A percentile compares a stretch with the other conserved stretches of the same genome.
Conservation (phyloP, 441 rosid genomes). For the Codiaeum variegatum region DNA sequence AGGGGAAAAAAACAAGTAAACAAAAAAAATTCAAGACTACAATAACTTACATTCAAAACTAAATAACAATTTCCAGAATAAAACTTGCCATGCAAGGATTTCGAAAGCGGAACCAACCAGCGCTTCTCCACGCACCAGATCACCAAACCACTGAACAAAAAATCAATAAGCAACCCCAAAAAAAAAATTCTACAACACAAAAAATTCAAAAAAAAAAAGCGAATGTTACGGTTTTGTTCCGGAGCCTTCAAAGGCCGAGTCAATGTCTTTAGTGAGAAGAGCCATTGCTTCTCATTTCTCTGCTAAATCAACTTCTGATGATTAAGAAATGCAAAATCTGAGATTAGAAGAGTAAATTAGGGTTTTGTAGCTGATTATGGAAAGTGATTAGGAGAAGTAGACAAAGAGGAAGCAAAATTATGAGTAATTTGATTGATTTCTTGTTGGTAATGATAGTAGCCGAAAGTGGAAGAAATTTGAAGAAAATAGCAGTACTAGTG, state of each 20-base stretch:
- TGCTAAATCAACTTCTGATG: neutral
- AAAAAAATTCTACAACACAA: neutral
- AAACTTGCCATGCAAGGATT: slow-evolving; percentile 64
- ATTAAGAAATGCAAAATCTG: neutral
- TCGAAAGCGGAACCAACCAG: slow-evolving; percentile 49
- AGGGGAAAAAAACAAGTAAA: neutral
- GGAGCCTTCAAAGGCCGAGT: slow-evolving; percentile 53
- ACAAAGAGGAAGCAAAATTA: neutral
- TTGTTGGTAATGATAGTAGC: neutral
- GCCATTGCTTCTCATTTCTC: slow-evolving; percentile 40
- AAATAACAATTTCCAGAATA: slow-evolving; percentile 66
- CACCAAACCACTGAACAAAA: slow-evolving; percentile 57
- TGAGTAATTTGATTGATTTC: neutral
- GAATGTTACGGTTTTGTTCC: slow-evolving; percentile 59
- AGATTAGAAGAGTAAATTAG: neutral
- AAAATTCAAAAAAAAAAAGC: neutral
- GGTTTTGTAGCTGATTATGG: neutral
- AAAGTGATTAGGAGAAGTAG: neutral
- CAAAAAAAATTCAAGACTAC: neutral
- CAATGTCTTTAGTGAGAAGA: slow-evolving; percentile 36
- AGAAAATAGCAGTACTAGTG: neutral
- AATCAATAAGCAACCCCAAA: slow-evolving; percentile 9
- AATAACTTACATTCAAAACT: slow-evolving; percentile 56
- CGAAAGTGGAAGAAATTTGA: slow-evolving; percentile 2
- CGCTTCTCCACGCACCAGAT: slow-evolving; percentile 70